Evolutionary conservation across 192 early-diverging fungal species (phyloP), one percentile per base, ranked within the genome.

Genomic region (Backusella psychrophila): DNA sequence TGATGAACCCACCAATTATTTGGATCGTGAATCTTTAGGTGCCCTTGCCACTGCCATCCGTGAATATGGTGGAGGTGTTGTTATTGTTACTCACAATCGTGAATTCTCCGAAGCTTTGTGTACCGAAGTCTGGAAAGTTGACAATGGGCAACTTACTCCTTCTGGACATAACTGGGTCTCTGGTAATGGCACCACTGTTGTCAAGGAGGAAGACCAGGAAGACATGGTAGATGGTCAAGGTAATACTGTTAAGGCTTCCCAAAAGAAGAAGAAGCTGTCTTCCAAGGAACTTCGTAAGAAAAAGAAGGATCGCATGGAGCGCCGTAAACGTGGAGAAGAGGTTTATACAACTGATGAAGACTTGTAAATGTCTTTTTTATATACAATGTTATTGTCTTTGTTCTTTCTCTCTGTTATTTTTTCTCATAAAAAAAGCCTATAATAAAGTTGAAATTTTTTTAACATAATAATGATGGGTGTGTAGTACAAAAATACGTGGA

Each of bases 51-150:
- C 80, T 77, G 93, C 93, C 80, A 94, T 94, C 84, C 83, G 82
- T 71, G 87, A 91, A 41, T 94, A 87, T 73, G 91, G 90, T 71
- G 93, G 93, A 76, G 93, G 90, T 89, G 92, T 94, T 77, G 87
- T 94, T 76, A 91, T 94, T 76, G 91, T 94, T 84, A 91, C 93
- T 77, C 93, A 94, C 91, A 92, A 93, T 88, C 86, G 85, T 78
- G 91, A 94, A 82, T 94, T 94, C 87, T 90, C 90, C 73, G 88
- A 86, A 63, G 87, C 89, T 69, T 87, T 93, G 76, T 90, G 87
- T 78, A 83, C 82, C 21, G 93, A 94, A 84, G 86, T 87, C 76
- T 94, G 93, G 93, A 84, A 87, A 70, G 89, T 94, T 74, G 87
- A 91, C 56, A 83, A 86, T 74, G 93, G 93, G 75, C 42, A 66